Percentiles rank a stretch among this genome's conserved stretches.
phyloP scores from a whole-genome alignment of 1,284 basidiomycete species.

The Cystobasidium sp. region DNA sequence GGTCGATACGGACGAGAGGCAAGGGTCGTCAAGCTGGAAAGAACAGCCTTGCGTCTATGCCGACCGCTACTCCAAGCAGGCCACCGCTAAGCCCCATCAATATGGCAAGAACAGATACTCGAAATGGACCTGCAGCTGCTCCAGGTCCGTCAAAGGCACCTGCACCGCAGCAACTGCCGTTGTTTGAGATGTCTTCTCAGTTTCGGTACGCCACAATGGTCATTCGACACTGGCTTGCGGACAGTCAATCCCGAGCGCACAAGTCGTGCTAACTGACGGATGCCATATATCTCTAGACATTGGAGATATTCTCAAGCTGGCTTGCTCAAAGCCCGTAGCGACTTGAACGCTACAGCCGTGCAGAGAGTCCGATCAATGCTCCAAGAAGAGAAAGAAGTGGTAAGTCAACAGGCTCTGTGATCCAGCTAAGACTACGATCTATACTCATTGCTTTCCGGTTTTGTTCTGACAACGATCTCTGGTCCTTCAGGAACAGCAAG shows the following conservation, averaged over 20 bases:
- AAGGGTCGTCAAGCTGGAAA: background rate
- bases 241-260: background rate
- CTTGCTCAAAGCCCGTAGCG: conserved; percentile 63
- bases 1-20: conserved; percentile 12
- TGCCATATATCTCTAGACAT: conserved; percentile 56
- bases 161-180: conserved; percentile 48
- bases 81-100: background rate
- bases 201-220: conserved; percentile 61
- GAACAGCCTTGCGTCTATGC: conserved; percentile 1
- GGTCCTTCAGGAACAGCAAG: conserved; percentile 10
- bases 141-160: conserved; percentile 1
- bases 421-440: background rate
- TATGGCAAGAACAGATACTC: conserved; percentile 22
- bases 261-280: background rate
- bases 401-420: conserved; percentile 54
- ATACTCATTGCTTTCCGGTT: background rate
- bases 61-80: background rate
- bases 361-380: conserved; percentile 73
- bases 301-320: conserved; percentile 80
- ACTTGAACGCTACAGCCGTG: conserved; percentile 75
- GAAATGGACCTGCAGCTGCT: conserved; percentile 16
- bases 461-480: background rate
- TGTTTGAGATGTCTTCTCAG: conserved; percentile 84
- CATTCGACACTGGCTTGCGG: background rate
- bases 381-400: conserved; percentile 64